Evolutionary conservation across 75 land plant species (phyloP).

Genomic region (Larix kaempferi): DNA sequence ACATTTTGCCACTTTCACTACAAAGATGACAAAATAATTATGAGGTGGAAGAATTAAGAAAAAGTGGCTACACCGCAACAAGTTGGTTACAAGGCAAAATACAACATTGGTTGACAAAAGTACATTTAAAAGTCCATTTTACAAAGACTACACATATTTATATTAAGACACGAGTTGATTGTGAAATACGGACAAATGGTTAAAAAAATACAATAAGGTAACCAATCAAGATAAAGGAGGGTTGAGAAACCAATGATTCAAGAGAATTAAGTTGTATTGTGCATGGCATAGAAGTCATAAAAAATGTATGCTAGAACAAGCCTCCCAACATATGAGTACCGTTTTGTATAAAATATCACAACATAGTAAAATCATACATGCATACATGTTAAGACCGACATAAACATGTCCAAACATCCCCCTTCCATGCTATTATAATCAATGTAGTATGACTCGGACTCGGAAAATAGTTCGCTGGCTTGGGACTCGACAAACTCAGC

Average conservation of each 20-base stretch:
- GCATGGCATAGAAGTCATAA: too few relatives aligned
- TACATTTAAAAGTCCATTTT: background rate
- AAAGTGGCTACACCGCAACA: background rate
- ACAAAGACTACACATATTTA: background rate
- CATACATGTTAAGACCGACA: too few relatives aligned
- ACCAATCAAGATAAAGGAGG: background rate
- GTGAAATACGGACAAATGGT: background rate
- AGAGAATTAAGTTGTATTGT: too few relatives aligned
- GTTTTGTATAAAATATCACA: too few relatives aligned
- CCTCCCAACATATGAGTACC: too few relatives aligned
- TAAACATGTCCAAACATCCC: too few relatives aligned
- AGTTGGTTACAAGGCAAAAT: background rate
- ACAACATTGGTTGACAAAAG: background rate
- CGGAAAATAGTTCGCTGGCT: too few relatives aligned
- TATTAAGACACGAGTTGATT: background rate
- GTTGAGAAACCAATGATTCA: background rate
- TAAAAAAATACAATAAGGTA: background rate
- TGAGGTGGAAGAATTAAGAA: background rate
- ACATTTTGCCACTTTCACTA: constrained; percentile 96
- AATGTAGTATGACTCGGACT: too few relatives aligned
- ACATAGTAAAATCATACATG: too few relatives aligned
- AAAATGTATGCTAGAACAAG: too few relatives aligned
- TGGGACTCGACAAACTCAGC: too few relatives aligned
- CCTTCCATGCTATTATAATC: too few relatives aligned
- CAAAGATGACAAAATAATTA: background rate